A percentile compares a stretch with the other conserved stretches of the same genome.
These are phyloP conservation scores for Myriosclerotinia duriaeana DNA, from an alignment of 2,329 filamentous ascomycete genomes.

Conservation along the genomic window DNA sequence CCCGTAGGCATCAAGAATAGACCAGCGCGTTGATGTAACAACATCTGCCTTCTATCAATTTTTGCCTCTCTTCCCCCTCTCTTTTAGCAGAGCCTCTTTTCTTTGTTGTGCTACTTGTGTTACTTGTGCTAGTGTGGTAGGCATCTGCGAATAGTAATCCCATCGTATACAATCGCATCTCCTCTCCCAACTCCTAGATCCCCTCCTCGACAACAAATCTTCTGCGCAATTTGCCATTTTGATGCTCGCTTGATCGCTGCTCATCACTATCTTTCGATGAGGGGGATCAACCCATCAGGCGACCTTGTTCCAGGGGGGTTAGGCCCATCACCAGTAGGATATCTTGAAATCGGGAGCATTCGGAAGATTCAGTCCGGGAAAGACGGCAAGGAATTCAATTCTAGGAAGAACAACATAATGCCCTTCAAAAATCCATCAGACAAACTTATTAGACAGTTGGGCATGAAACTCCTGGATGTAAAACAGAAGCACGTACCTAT, in stretches of 20 bases:
- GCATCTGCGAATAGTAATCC: neutral
- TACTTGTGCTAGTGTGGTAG: neutral
- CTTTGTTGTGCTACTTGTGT: neutral
- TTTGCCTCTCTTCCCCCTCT: neutral
- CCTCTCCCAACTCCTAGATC: neutral
- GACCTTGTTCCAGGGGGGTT: neutral
- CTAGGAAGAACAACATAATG: neutral
- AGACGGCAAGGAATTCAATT: neutral
- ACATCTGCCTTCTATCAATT: neutral
- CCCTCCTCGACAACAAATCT: neutral
- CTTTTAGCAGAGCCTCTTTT: neutral
- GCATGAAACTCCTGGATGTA: neutral
- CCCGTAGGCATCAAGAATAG: neutral
- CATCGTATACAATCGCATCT: neutral
- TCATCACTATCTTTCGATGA: neutral
- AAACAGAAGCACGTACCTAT: conserved; percentile 16
- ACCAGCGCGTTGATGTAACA: neutral
- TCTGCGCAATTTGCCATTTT: neutral
- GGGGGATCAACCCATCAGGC: neutral
- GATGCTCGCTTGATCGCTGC: neutral
- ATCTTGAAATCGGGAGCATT: neutral
- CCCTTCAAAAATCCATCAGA: neutral
- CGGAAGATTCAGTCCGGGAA: neutral
- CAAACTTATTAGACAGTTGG: neutral
- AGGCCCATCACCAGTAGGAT: neutral